Percentiles rank a stretch among this genome's conserved stretches.
Conservation (phyloP, 768 basidiomycete genomes). For the Clavaria fumosa region DNA sequence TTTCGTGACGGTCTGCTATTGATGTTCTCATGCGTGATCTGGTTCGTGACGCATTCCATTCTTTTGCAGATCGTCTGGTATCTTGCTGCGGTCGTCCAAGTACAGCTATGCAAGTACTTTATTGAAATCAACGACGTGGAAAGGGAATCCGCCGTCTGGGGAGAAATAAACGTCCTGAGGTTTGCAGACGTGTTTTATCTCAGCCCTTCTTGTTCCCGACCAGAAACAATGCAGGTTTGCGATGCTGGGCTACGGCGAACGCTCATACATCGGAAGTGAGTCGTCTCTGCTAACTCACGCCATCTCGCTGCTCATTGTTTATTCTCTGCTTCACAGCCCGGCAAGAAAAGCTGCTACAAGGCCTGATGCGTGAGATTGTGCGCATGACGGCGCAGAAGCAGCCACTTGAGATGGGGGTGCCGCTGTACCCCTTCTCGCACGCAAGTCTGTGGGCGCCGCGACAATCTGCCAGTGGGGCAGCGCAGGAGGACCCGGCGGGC, state of each 20-base stretch:
- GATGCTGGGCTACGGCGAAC: conserved; percentile 66
- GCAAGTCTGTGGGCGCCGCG: conserved; percentile 34
- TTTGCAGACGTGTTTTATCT: conserved; percentile 17
- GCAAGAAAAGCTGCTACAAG: conserved; percentile 70
- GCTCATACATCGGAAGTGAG: conserved; percentile 71
- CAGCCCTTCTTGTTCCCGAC: neutral
- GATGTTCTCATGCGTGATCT: conserved; percentile 4
- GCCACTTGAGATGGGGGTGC: conserved; percentile 66
- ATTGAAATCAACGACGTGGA: conserved; percentile 68
- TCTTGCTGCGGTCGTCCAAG: conserved; percentile 73
- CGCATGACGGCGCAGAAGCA: conserved; percentile 68
- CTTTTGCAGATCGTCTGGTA: conserved; percentile 71
- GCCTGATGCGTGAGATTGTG: conserved; percentile 74
- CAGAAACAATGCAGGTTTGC: conserved; percentile 38
- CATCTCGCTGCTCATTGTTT: conserved; percentile 2
- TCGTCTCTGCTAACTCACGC: neutral
- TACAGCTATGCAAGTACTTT: conserved; percentile 74
- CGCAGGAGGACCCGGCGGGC: no score
- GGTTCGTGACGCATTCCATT: conserved; percentile 5
- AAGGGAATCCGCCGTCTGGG: conserved; percentile 69
- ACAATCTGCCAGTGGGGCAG: conserved; percentile 20
- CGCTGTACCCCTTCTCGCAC: conserved; percentile 71
- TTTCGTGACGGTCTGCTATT: conserved; percentile 63
- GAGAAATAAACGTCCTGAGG: conserved; percentile 76
- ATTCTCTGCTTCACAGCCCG: conserved; percentile 34